A percentile compares a stretch with the other conserved stretches of the same genome.
Evolutionary conservation across 1,139 yeast genomes (phyloP).

Genomic region (Zhuliangozyma parablackwelliae): DNA sequence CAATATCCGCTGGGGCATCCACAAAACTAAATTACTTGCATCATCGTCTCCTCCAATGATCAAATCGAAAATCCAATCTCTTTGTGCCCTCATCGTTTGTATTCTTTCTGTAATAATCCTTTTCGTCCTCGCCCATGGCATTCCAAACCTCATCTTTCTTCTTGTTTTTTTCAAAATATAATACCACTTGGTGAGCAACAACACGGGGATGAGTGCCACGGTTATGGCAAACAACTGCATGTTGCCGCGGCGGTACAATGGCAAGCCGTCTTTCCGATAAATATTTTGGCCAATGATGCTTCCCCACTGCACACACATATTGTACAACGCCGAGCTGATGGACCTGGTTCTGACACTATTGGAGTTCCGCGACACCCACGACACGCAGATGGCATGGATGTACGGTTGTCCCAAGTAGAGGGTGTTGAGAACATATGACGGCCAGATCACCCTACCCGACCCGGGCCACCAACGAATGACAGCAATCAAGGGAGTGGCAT

Average conservation of each 20-base stretch:
- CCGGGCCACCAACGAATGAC: constrained; percentile 51
- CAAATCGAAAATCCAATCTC: constrained; percentile 49
- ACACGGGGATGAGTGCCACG: constrained; percentile 15
- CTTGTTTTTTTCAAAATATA: constrained; percentile 48
- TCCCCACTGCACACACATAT: constrained; percentile 58
- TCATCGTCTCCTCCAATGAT: constrained; percentile 8
- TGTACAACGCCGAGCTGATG: constrained; percentile 44
- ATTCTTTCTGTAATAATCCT: constrained; percentile 34
- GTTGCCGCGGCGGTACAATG: constrained; percentile 56
- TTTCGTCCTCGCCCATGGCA: constrained; percentile 43
- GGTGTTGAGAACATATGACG: constrained; percentile 47
- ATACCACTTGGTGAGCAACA: constrained; percentile 26
- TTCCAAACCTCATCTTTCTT: constrained; percentile 44
- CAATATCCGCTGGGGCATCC: not conserved
- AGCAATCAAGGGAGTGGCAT: constrained; percentile 35
- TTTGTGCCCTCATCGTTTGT: constrained; percentile 51
- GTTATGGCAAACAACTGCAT: constrained; percentile 16
- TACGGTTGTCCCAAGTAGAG: constrained; percentile 48
- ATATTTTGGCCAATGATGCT: constrained; percentile 49
- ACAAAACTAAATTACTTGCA: too few species aligned
- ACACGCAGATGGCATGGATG: constrained; percentile 49
- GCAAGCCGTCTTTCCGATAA: constrained; percentile 54
- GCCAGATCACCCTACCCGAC: constrained; percentile 44
- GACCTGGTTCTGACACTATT: constrained; percentile 58
- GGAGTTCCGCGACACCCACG: constrained; percentile 60